These are phyloP conservation scores for Xylaria flabelliformis DNA, from an alignment of 495 filamentous ascomycete species.

Conservation along the genomic window DNA sequence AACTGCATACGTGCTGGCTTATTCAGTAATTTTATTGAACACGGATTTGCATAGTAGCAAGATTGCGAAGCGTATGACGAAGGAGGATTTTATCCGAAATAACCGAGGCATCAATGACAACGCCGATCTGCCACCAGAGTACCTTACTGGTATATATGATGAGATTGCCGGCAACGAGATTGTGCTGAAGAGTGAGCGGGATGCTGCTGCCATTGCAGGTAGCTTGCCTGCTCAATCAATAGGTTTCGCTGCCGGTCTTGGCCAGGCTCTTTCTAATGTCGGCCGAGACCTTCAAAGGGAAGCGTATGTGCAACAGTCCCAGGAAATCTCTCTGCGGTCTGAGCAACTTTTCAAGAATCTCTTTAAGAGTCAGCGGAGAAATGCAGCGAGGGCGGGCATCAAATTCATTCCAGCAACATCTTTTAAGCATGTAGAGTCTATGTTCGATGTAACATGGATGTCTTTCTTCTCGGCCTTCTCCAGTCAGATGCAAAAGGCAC, in stretches of 20 bases:
- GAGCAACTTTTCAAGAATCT: slow-evolving; percentile 89
- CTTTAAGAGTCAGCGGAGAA: slow-evolving; percentile 82
- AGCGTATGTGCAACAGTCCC: slow-evolving; percentile 90
- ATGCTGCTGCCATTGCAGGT: slow-evolving; percentile 78
- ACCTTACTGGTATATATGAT: slow-evolving; percentile 86
- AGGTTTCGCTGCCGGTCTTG: slow-evolving; percentile 82
- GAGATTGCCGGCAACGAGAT: slow-evolving; percentile 94
- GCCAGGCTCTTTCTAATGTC: slow-evolving; percentile 87
- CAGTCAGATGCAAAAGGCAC: slow-evolving; percentile 86
- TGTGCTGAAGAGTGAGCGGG: slow-evolving; percentile 88
- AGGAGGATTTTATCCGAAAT: slow-evolving; percentile 98
- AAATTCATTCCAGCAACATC: slow-evolving; percentile 92
- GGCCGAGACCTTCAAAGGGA: slow-evolving; percentile 92
- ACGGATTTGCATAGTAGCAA: slow-evolving; percentile 93
- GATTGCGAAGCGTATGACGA: slow-evolving; percentile 86
- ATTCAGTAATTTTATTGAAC: slow-evolving; percentile 96
- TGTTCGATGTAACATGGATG: slow-evolving; percentile 99
- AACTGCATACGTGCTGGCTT: slow-evolving; percentile 93
- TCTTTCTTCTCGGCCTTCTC: slow-evolving; percentile 94
- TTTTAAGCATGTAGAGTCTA: slow-evolving; percentile 92
- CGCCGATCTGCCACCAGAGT: slow-evolving; percentile 91
- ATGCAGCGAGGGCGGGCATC: slow-evolving; percentile 68
- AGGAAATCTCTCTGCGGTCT: slow-evolving; percentile 75
- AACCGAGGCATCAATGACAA: slow-evolving; percentile 98
- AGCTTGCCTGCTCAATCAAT: slow-evolving; percentile 63